Percentiles rank a stretch among this genome's conserved stretches.
phyloP scores from a whole-genome alignment of 352 stramenopile species.

The Phytophthora cactorum region DNA sequence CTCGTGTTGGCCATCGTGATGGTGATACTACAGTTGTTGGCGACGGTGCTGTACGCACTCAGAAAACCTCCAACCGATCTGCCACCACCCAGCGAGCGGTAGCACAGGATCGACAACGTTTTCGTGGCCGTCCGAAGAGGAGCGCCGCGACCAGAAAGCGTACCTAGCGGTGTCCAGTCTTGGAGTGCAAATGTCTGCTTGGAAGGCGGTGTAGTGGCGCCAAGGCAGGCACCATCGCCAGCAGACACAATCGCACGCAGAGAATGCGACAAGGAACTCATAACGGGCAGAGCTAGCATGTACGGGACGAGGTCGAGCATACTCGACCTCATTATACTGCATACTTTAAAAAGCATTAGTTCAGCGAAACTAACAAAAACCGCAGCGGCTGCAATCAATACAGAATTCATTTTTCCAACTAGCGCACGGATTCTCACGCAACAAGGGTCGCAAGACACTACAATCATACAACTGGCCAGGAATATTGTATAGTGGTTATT shows the following conservation, averaged over 20 bases:
- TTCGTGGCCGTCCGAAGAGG: too few relatives aligned
- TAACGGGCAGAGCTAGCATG: background rate
- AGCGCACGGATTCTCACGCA: background rate
- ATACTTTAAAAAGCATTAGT: background rate
- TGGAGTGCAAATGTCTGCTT: too few relatives aligned
- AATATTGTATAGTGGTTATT: too few relatives aligned
- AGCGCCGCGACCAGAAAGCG: too few relatives aligned
- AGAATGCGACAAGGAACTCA: background rate
- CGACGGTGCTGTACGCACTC: too few relatives aligned
- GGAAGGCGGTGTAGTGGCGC: background rate
- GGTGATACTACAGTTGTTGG: too few relatives aligned
- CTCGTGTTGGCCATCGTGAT: too few relatives aligned
- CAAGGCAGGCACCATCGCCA: background rate
- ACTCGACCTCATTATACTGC: background rate
- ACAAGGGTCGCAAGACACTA: background rate
- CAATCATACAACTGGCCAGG: too few relatives aligned
- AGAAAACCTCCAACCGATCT: too few relatives aligned
- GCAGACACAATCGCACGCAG: background rate
- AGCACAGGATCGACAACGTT: too few relatives aligned
- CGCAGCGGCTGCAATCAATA: background rate
- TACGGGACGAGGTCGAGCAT: background rate
- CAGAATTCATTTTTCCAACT: background rate
- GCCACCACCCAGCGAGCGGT: too few relatives aligned
- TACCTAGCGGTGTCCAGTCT: too few relatives aligned
- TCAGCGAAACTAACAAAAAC: conserved; percentile 1